Evolutionary conservation across 352 stramenopile genomes (phyloP).

Genomic region (Globisporangium paddicum): DNA sequence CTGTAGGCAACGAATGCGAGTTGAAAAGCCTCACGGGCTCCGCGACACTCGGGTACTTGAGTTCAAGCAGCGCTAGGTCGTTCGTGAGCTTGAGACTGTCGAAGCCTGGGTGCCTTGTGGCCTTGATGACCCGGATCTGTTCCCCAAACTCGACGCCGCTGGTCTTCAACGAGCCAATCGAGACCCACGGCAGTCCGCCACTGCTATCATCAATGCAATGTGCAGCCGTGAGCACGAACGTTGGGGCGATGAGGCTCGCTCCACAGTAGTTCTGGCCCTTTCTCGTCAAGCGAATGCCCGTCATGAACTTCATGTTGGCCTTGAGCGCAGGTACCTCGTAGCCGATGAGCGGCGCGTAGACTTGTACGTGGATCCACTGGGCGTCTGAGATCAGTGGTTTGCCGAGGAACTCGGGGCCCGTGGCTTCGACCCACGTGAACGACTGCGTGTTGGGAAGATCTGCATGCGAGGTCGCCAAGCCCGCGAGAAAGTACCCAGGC

Average conservation of each 20-base stretch:
- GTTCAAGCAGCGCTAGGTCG: constrained; percentile 19
- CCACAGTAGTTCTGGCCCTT: constrained; percentile 12
- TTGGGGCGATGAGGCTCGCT: constrained; percentile 3
- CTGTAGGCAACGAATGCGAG: constrained; percentile 7
- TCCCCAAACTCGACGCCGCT: constrained; percentile 14
- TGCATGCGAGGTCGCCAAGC: constrained; percentile 1
- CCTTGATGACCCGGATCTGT: constrained; percentile 22
- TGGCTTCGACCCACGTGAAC: constrained; percentile 9
- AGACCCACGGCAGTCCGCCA: constrained; percentile 18
- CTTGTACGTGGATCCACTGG: not conserved
- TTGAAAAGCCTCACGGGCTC: constrained; percentile 16
- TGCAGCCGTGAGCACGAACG: constrained; percentile 11
- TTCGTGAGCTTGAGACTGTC: constrained; percentile 5
- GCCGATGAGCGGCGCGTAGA: not conserved
- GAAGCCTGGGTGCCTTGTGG: constrained; percentile 20
- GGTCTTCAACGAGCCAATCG: constrained; percentile 18
- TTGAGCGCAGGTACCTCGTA: not conserved
- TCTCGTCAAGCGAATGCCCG: not conserved
- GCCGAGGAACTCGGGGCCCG: constrained; percentile 7
- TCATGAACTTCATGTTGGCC: constrained; percentile 8
- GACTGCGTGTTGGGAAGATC: not conserved
- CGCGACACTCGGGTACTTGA: constrained; percentile 18
- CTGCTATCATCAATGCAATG: constrained; percentile 10
- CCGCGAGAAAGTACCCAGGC: not conserved
- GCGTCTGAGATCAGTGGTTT: not conserved